A percentile compares a stretch with the other conserved stretches of the same genome.
These are phyloP conservation scores for Pseudogymnoascus sp. DNA, from an alignment of 2,329 filamentous ascomycete species.

Conservation along the genomic window DNA sequence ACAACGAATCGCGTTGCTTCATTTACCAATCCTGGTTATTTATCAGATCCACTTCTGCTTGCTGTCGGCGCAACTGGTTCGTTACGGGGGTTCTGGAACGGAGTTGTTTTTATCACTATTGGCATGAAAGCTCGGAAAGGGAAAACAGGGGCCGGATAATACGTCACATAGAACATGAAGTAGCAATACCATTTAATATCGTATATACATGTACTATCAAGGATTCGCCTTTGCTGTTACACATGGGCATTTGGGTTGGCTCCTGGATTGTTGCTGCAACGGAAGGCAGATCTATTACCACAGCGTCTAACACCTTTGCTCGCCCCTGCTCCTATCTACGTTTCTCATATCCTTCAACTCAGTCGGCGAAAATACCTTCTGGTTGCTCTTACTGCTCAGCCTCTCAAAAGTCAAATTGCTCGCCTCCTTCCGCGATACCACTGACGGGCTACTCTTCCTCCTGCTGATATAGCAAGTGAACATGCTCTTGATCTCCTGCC, in stretches of 20 bases:
- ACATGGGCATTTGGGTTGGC: background rate
- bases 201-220: background rate
- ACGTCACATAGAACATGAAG: background rate
- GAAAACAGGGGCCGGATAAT: background rate
- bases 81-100: constrained; percentile 72
- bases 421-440: background rate
- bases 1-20: constrained; percentile 59
- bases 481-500: background rate
- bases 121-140: constrained; percentile 28
- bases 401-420: background rate
- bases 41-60: constrained; percentile 60
- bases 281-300: background rate
- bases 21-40: constrained; percentile 54
- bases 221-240: background rate
- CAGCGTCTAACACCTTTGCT: background rate
- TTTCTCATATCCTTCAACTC: background rate
- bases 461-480: background rate
- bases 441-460: background rate
- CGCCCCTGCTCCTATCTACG: background rate
- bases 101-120: constrained; percentile 36
- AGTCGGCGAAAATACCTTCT: background rate
- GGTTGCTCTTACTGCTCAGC: background rate
- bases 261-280: background rate
- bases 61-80: constrained; percentile 44
- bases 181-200: background rate